Base-by-base conservation (phyloP, 176 grass and related monocot genomes). In the Eleusine coracana region DNA sequence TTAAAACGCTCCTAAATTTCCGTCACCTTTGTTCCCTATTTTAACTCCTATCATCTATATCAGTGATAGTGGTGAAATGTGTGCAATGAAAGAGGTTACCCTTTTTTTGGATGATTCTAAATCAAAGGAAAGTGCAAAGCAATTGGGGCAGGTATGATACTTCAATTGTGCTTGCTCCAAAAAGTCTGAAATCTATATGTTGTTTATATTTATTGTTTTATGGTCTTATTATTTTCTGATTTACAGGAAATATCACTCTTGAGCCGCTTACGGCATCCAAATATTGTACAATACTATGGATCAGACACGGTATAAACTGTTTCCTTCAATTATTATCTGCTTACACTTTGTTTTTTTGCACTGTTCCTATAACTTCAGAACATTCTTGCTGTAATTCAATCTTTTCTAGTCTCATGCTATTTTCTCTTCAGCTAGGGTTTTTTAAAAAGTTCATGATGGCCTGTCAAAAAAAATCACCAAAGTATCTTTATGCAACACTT, bases 11-110 rank as follows among this genome's bases (percentile, higher is more conserved):
- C 51, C 63, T 42, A 14, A 38, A 40, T 82, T 68, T 83, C 66
- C 45, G 25, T 80, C 20, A 81, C 75, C 29, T 52, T 80, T 18
- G 6, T 78, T 67, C 84, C 86, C 54, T 82, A 11, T 80, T 87
- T 70, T 73, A n/a, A 28, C 25, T 90, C 71, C 71, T 21, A 41
- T 48, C 40, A 60, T 84, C 27, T 71, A n/a, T 86, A 75, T 39
- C 78, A 96, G 96, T 86, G 96, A 99, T 80, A 96, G 93, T 85
- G 93, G 96, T 70, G 93, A 99, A 88, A 99, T 99, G 96, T 99
- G 96, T 85, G 96, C 96, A 75, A 99, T 99, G 93, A 99, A 99
- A 84, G 96, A 99, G 85, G 96, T 99, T 68, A 99, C 93, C 25
- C 88, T 99, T 74, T 96, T 99, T 83, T 83, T 41, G 78, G 96